A percentile compares a stretch with the other conserved stretches of the same genome.
Evolutionary conservation across 805 yeast species (phyloP).

Genomic region (Candida parachauliodes): DNA sequence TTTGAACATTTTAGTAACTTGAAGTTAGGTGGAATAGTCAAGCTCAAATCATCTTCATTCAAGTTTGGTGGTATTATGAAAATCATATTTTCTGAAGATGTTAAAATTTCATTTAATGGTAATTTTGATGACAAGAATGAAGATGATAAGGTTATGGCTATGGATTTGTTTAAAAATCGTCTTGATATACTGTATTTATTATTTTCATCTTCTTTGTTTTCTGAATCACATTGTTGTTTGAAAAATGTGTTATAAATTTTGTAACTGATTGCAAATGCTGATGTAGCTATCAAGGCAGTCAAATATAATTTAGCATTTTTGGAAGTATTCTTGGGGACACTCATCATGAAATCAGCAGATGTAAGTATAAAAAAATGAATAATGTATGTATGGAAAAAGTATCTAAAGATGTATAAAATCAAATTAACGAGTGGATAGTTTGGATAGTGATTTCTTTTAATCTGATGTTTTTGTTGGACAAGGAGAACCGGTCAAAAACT

Average conservation of each 20-base stretch:
- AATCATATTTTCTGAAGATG: constrained; percentile 33
- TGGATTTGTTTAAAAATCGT: constrained; percentile 27
- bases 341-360: too few species aligned
- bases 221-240: constrained; percentile 5
- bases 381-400: not conserved
- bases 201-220: constrained; percentile 1
- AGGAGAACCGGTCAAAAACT: too few species aligned
- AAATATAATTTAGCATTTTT: constrained; percentile 27
- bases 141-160: constrained; percentile 41
- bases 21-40: constrained; percentile 22
- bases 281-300: constrained; percentile 34
- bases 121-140: constrained; percentile 34
- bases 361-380: too few species aligned
- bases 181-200: constrained; percentile 6
- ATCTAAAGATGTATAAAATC: too few species aligned
- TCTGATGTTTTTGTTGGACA: too few species aligned
- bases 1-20: constrained; percentile 38
- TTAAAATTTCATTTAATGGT: constrained; percentile 38
- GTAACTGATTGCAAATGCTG: constrained; percentile 31
- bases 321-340: constrained; percentile 9
- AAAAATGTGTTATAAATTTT: constrained; percentile 24
- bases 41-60: constrained; percentile 33
- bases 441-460: too few species aligned
- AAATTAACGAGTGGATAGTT: too few species aligned
- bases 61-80: constrained; percentile 44